A percentile compares a stretch with the other conserved stretches of the same genome.
These are phyloP conservation scores for Niebla homalea DNA, from an alignment of 495 filamentous ascomycete genomes.

Conservation along the genomic window DNA sequence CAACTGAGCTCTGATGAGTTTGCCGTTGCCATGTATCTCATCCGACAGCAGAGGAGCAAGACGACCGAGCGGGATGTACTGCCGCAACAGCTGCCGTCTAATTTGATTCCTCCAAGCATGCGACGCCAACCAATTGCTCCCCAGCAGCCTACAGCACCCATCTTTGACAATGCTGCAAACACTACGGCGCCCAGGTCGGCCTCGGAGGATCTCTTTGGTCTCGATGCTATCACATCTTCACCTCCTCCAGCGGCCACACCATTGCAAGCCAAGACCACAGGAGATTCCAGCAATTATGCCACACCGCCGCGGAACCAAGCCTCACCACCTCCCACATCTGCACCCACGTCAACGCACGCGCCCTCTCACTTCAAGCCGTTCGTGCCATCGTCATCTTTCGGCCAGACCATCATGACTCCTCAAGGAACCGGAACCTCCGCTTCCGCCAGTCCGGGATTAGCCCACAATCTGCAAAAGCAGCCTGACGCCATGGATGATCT, in stretches of 20 bases:
- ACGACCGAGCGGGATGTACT: conserved; percentile 44
- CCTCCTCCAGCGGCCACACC: conserved; percentile 38
- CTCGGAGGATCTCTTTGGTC: conserved; percentile 80
- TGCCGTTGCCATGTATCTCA: conserved; percentile 94
- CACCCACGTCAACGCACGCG: conserved; percentile 16
- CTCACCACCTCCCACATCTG: conserved; percentile 4
- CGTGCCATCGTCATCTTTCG: conserved; percentile 79
- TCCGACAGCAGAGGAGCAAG: conserved; percentile 70
- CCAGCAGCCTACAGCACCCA: conserved; percentile 34
- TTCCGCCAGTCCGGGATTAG: conserved; percentile 25
- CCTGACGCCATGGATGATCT: conserved; percentile 66
- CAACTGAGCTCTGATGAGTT: conserved; percentile 80
- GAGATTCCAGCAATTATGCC: conserved; percentile 41
- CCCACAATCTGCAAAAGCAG: conserved; percentile 30
- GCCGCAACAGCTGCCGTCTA: conserved; percentile 62
- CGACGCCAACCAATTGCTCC: conserved; percentile 48
- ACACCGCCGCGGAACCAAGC: conserved; percentile 22
- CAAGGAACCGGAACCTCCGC: conserved; percentile 65
- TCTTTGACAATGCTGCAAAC: conserved; percentile 34
- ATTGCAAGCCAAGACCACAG: conserved; percentile 56
- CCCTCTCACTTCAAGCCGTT: conserved; percentile 70
- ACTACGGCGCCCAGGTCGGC: conserved; percentile 53
- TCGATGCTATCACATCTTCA: conserved; percentile 53
- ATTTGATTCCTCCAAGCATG: conserved; percentile 80
- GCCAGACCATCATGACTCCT: conserved; percentile 64